Evolutionary conservation across 2,329 filamentous ascomycete genomes (phyloP), one percentile per base, ranked within the genome.

Genomic region (Fusarium sp.): DNA sequence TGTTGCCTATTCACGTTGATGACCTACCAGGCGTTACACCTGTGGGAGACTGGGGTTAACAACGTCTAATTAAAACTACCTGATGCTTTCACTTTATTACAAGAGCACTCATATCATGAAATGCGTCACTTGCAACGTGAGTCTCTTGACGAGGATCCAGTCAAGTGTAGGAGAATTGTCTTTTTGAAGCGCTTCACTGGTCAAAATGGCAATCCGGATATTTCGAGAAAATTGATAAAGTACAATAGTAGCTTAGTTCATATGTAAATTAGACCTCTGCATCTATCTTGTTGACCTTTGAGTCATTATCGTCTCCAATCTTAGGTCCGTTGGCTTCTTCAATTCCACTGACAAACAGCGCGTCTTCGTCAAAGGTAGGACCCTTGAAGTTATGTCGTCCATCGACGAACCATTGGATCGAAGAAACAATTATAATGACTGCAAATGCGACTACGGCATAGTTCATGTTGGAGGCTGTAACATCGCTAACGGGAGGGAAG

Each of bases 21-120:
- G 20, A n/a, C 7, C 26, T 30, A 9, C 4, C 4, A n/a, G 12
- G 14, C 1, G 10, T n/a, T 30, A 1, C 15, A 47, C 8, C 8
- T n/a, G 38, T 41, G 38, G 36, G 15, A 36, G 8, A 15, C 32
- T 20, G 17, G 36, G 36, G 5, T 2, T 11, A 8, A 24, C 5
- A 44, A 5, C n/a, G 15, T 8, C 10, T 12, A 1, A 12, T 12
- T 20, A 18, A 38, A 32, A 32, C 4, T 4, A 32, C 12, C 2
- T 32, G 2, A 32, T 32, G 30, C 30, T 32, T 32, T 32, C 30
- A 32, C 13, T 0, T 2, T 7, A 14, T 20, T 38, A 18, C 38
- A 39, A 12, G 38, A 13, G 8, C 18, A 39, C 11, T 22, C 6
- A 39, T 22, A 39, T 22, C 38, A 13, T 41, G 12, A 41, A 1